Base-by-base conservation (phyloP, 208 protist genomes). In the Leishmania braziliensis region DNA sequence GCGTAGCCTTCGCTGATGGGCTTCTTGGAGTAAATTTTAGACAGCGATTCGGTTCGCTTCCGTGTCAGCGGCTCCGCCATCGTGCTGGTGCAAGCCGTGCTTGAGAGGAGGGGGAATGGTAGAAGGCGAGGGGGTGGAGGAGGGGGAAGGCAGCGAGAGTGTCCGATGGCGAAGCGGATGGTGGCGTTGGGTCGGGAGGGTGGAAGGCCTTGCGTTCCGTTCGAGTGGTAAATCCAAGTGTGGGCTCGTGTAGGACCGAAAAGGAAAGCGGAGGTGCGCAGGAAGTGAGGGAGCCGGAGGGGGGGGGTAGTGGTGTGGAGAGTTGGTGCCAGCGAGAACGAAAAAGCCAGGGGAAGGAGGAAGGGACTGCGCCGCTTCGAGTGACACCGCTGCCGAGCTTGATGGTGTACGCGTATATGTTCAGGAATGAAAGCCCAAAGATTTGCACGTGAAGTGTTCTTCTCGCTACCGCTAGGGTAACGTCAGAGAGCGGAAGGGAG, bases 1-100 rank as follows among this genome's bases (percentile, higher is more conserved):
- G 92, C 86, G 86, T 95, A 98, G 18, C 95, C 95, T 84, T 98
- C 95, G 71, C 90, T 90, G 66, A 98, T 95, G 16, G 92, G 87
- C 76, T 95, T 96, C 78, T 93, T 95, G 71, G 93, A 82, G 84
- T 95, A 95, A 14, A 93, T 89, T 83, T 97, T 91, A 46, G 94
- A 93, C 79, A 94, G 96, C 33, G 95, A 98, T 86, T 98, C 93
- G 16, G 95, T 97, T 56, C 95, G 92, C 46, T 88, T 86, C 69
- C 93, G 92, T 20, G 88, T 90, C 63, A 72, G 75, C 16, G 75
- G 2, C 77, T 91, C 82, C 33, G 87, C 84, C 91, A 98, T 95
- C 54, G 33, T 73, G n/a, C 48, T 73, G 16, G 33, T 54, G 71
- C 26, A 5, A n/a, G 43, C 43, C 4, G 58, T 12, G 39, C 23